Evolutionary conservation across 169 alveolate species (phyloP), one percentile per base, ranked within the genome.

Genomic region (Eimeria praecox): DNA sequence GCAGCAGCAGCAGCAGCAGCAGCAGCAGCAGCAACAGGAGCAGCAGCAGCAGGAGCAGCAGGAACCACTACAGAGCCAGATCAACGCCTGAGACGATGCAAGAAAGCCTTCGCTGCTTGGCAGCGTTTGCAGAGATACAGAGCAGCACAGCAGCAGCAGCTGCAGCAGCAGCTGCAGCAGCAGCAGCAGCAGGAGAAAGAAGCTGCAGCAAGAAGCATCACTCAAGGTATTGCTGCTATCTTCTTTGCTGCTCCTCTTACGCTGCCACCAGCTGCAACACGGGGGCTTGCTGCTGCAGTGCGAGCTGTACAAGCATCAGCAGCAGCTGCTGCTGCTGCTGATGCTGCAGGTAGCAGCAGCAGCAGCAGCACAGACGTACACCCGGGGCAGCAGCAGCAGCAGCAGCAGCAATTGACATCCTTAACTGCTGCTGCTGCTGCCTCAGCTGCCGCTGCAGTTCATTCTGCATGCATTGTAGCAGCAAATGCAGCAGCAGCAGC

Each of bases 401-500:
- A 52, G 83, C 78, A 83, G 49, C 73, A 62, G 22, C 82, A 38
- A n/a, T 27, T 87, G 9, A 33, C 82, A 52, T 35, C 93, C 33
- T 27, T 56, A 22, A 33, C 82, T 54, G 93, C 83, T 38, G 82
- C 93, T 54, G 93, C 93, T 56, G 93, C 93, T 56, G 82, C 56
- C 14, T 87, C 93, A 71, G 93, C 93, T 62, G 93, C 82, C 27
- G 78, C 78, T 42, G 93, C 93, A 1, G 78, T 56, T 35, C 59
- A 46, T 9, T 46, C 93, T 56, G 93, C 93, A 87, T 87, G 93
- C 83, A 62, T 66, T 40, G 82, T 83, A 87, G 93, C 93, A 87
- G 93, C 83, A 87, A 87, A n/a, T 42, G 93, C 93, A 38, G 93
- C 93, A 38, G 33, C 52, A 40, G 93, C 93, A 46, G 93, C 93